Conservation (phyloP, 352 stramenopile species). For the Pilasporangium apinafurcum region DNA sequence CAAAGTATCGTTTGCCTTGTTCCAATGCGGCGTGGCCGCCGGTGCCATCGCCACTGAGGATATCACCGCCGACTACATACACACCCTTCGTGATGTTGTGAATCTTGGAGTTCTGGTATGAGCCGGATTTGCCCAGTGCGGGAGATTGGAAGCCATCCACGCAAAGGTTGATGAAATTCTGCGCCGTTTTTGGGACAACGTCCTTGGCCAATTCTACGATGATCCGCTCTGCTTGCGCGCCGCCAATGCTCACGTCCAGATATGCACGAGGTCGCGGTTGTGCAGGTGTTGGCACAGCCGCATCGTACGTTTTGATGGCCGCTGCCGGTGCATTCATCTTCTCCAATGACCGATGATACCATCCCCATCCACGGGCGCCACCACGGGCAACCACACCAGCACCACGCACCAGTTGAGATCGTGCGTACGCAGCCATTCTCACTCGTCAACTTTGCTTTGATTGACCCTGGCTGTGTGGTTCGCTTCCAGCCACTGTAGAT, state of each 20-base stretch:
- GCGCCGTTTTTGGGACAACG: conserved; percentile 65
- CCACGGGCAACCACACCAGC: conserved; percentile 47
- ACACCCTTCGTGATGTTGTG: conserved; percentile 83
- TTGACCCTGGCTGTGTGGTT: conserved; percentile 9
- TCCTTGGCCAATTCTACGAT: conserved; percentile 81
- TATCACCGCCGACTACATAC: conserved; percentile 71
- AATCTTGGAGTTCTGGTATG: conserved; percentile 81
- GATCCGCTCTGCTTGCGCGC: conserved; percentile 64
- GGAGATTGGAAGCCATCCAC: conserved; percentile 56
- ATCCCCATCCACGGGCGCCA: conserved; percentile 69
- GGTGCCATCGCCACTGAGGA: conserved; percentile 67
- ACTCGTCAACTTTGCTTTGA: neutral
- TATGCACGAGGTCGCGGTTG: conserved; percentile 62
- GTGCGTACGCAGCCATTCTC: conserved; percentile 50
- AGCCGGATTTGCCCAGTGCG: conserved; percentile 50
- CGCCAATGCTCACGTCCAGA: conserved; percentile 80
- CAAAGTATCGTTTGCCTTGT: conserved; percentile 65
- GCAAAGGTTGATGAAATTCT: conserved; percentile 78
- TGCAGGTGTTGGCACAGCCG: conserved; percentile 41
- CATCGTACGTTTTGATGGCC: conserved; percentile 54
- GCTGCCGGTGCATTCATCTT: conserved; percentile 79
- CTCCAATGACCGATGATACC: conserved; percentile 75
- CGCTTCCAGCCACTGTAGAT: conserved; percentile 22
- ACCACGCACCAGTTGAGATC: conserved; percentile 51
- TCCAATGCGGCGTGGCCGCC: conserved; percentile 71